These are phyloP conservation scores for Prunus davidiana DNA, from an alignment of 306 rosid species.

Conservation along the genomic window DNA sequence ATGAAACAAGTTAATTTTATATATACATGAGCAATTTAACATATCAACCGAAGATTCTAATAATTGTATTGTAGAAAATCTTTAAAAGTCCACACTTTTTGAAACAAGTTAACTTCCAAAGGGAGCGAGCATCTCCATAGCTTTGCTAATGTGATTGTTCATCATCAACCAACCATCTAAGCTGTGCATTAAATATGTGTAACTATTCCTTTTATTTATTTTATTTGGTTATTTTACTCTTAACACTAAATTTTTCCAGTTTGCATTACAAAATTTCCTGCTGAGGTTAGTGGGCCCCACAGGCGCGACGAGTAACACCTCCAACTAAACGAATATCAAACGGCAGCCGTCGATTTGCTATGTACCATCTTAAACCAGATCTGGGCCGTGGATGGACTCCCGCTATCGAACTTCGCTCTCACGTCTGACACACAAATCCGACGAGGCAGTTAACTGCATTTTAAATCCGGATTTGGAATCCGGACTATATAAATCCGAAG, in stretches of 20 bases:
- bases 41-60: accelerated
- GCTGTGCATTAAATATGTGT: no score
- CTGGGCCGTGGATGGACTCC: constrained; percentile 25
- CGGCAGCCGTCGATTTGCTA: constrained; percentile 26
- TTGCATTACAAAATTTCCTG: background rate
- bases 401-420: constrained; percentile 10
- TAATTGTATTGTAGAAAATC: no score
- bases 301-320: background rate
- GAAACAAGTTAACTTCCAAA: no score
- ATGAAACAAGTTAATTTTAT: no score
- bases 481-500: constrained; percentile 36
- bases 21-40: no score
- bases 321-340: constrained; percentile 7
- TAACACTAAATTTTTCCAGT: no score
- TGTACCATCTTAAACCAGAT: constrained; percentile 11
- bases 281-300: background rate
- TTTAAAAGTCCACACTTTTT: no score
- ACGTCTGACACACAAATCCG: constrained; percentile 32
- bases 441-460: constrained; percentile 63
- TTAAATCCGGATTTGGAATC: constrained; percentile 84
- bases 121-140: no score
- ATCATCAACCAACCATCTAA: no score
- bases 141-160: no score
- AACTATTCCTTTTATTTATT: no score
- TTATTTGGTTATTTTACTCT: no score